A percentile compares a stretch with the other conserved stretches of the same genome.
Conservation (phyloP, 2,329 filamentous ascomycete species). For the Aspergillus bombycis region DNA sequence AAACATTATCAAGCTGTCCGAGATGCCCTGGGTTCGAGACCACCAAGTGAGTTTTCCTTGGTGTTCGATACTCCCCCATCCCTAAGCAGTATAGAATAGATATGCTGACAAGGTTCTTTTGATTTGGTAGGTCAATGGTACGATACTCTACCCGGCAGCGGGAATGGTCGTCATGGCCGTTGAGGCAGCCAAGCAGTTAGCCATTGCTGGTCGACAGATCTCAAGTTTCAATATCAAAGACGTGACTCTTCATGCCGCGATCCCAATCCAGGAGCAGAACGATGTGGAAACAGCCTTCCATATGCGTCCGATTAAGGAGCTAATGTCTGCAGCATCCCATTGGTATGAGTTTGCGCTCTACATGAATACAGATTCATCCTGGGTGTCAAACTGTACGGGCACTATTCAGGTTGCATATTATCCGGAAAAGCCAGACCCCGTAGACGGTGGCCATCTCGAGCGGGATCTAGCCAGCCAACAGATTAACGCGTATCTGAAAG, state of each 20-base stretch:
- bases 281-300: conserved; percentile 1
- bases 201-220: background rate
- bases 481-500: background rate
- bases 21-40: background rate
- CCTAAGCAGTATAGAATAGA: too few species aligned
- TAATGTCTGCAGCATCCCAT: background rate
- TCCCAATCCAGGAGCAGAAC: background rate
- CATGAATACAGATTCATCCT: background rate
- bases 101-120: background rate
- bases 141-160: background rate
- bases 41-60: background rate
- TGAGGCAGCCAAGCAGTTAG: background rate
- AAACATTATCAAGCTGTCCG: background rate
- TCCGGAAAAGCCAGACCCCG: background rate
- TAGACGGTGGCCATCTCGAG: background rate
- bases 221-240: conserved; percentile 8
- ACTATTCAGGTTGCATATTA: conserved; percentile 9
- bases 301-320: background rate
- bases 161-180: background rate
- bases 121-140: background rate
- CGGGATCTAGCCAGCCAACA: background rate
- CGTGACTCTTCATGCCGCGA: conserved; percentile 6
- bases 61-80: background rate
- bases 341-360: conserved; percentile 15
- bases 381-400: conserved; percentile 12